Evolutionary conservation across 1,284 basidiomycete species (phyloP).

Genomic region (Pseudozyma hubeiensis): DNA sequence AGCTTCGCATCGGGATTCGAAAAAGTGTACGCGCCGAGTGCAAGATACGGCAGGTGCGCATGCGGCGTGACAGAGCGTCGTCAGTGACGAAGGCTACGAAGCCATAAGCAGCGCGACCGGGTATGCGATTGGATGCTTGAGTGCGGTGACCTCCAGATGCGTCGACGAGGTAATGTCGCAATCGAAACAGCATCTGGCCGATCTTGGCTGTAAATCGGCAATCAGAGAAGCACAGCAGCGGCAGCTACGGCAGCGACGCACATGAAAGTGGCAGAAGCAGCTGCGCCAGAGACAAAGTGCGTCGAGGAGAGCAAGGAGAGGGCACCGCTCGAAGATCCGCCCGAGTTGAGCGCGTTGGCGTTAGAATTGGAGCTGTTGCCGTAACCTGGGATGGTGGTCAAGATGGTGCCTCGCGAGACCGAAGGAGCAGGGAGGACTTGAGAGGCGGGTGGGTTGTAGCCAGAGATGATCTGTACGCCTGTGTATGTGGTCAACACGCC

Average conservation of each 20-base stretch:
- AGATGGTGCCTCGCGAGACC: slow-evolving; percentile 50
- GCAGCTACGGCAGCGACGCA: slow-evolving; percentile 29
- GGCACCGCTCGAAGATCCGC: slow-evolving; percentile 34
- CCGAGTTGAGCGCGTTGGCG: slow-evolving; percentile 18
- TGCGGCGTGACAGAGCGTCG: too few species aligned
- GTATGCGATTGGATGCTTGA: too few species aligned
- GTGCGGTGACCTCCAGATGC: too few species aligned
- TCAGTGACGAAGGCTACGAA: too few species aligned
- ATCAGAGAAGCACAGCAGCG: slow-evolving; percentile 27
- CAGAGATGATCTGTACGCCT: slow-evolving; percentile 53
- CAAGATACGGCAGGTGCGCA: background rate
- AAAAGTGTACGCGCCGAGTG: background rate
- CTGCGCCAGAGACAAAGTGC: slow-evolving; percentile 25
- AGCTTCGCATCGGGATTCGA: background rate
- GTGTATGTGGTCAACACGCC: slow-evolving; percentile 46
- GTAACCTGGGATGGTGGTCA: slow-evolving; percentile 54
- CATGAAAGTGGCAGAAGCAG: slow-evolving; percentile 19
- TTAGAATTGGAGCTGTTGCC: slow-evolving; percentile 30
- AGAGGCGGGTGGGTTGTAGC: slow-evolving; percentile 53
- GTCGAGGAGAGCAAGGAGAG: slow-evolving; percentile 23
- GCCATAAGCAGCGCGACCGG: too few species aligned
- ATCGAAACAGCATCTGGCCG: too few species aligned
- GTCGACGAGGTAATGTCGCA: too few species aligned
- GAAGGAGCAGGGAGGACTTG: slow-evolving; percentile 25
- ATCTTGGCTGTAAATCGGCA: background rate